Evolutionary conservation across 2,329 filamentous ascomycete genomes (phyloP), one percentile per base, ranked within the genome.

Genomic region (Aureobasidium leucospermi): DNA sequence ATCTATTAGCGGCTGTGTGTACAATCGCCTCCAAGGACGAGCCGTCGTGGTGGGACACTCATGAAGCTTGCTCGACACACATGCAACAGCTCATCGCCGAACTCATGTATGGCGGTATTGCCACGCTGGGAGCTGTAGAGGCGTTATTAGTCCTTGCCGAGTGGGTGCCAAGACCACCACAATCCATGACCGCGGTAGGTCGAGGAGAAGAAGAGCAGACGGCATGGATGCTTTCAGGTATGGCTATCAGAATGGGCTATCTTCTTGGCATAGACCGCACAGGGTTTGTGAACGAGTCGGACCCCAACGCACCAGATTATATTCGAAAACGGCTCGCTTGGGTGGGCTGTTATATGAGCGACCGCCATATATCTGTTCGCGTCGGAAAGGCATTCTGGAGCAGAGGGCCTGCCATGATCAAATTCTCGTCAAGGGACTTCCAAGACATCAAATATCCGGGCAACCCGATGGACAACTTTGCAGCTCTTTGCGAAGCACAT

Each of bases 311-410:
- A 31, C 65, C 67, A 3, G 68, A 70, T 29, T 62, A 70, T 7
- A 67, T 69, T 53, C 65, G 69, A 4, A 69, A 67, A 58, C 66
- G 69, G 6, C 65, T 71, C 3, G 69, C 69, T 2, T 70, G 69
- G 69, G 65, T 60, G 8, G 69, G 67, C 29, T 70, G 69, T 60
- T 70, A 71, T 45, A 69, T 70, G 67, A 65, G 64, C 45, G 69
- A 71, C 57, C 61, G 69, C 15, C 68, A 71, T 46, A 67, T 71
- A 8, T 70, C 68, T 1, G 67, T 71, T 4, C 63, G 69, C 16
- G 67, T 70, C 16, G 69, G 69, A 9, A 69, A 70, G 59, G 69
- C 68, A 1, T 71, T 71, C 58, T 71, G 69, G 69, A 68, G 65
- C 38, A 63, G 69, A 58, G 69, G 67, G 9, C 67, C 67, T 13